Evolutionary conservation across 495 filamentous ascomycete species (phyloP), one percentile per base, ranked within the genome.

Genomic region (Hyaloscypha variabilis): DNA sequence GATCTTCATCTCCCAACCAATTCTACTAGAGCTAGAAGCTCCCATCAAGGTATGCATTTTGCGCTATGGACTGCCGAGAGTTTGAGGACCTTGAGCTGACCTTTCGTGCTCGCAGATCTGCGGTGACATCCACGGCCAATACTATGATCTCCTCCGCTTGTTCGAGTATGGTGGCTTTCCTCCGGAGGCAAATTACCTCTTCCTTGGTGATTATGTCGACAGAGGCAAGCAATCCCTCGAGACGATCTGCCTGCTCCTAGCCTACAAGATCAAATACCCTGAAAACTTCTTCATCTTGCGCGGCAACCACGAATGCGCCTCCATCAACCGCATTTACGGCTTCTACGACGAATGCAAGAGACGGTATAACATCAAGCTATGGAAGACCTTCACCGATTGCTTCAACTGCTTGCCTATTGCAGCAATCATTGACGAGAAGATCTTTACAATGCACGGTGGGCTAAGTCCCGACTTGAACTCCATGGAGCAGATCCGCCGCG

Each of bases 331-430:
- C 78, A 99, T 99, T 80, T 99, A 99, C 72, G 95, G 95, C 51
- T 99, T 99, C 83, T 99, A 99, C 82, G 95, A 99, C 76, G 95
- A 99, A 78, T 99, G 95, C 87, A 99, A 99, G 84, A 89, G 95
- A 68, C 85, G 95, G 66, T 99, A 99, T 81, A 99, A 99, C 83
- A 99, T 99, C 83, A 99, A 99, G 87, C 88, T 99, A 68, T 99
- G 95, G 95, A 99, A 99, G 85, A 99, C 95, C 8, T 99, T 99
- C 76, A 99, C 95, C 42, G 95, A 99, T 74, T 99, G 95, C 87
- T 99, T 99, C 87, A 99, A 99, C 84, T 99, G 95, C 83, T 78
- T 99, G 74, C 95, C 95, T 31, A 99, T 99, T 78, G 95, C 95
- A n/a, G 95, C 95, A 63, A 99, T 99, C 78, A 99, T 99, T 73